Conservation (phyloP, 2,329 filamentous ascomycete genomes). For the Venturia carpophila region DNA sequence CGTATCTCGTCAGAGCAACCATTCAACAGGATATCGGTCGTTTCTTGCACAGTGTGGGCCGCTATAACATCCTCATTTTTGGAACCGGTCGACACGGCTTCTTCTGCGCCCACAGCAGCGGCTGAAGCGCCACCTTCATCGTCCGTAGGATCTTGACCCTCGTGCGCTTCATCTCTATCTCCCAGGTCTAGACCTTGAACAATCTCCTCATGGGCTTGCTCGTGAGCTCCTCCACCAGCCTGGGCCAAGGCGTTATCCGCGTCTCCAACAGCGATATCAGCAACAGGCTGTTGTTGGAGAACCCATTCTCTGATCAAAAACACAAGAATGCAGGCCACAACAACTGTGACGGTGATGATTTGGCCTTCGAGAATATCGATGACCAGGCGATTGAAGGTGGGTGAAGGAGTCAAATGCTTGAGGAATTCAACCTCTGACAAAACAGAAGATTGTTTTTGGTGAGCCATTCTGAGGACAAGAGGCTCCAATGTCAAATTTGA, state of each 20-base stretch:
- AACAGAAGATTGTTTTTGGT: slow-evolving; percentile 28
- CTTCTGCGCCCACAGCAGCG: background rate
- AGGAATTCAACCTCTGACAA: slow-evolving; percentile 54
- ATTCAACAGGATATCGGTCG: background rate
- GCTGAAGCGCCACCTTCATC: background rate
- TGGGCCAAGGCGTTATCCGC: slow-evolving; percentile 27
- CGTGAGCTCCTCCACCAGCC: slow-evolving; percentile 16
- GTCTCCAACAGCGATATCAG: slow-evolving; percentile 57
- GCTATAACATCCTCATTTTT: background rate
- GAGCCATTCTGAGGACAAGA: slow-evolving; percentile 22
- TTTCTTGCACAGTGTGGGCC: slow-evolving; percentile 3
- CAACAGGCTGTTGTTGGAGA: slow-evolving; percentile 90
- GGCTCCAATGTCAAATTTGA: slow-evolving; percentile 29
- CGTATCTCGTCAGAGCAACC: background rate
- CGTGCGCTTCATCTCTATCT: background rate
- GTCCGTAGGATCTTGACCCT: background rate
- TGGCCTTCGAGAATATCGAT: slow-evolving; percentile 86
- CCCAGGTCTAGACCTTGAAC: background rate
- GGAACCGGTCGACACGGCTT: background rate
- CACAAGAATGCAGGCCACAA: slow-evolving; percentile 90
- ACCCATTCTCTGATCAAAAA: slow-evolving; percentile 97
- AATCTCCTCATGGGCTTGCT: slow-evolving; percentile 1
- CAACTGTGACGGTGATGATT: slow-evolving; percentile 83
- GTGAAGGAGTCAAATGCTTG: slow-evolving; percentile 54
- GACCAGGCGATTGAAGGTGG: slow-evolving; percentile 66